Evolutionary conservation across 169 alveolate genomes (phyloP).

Genomic region (Eimeria maxima): DNA sequence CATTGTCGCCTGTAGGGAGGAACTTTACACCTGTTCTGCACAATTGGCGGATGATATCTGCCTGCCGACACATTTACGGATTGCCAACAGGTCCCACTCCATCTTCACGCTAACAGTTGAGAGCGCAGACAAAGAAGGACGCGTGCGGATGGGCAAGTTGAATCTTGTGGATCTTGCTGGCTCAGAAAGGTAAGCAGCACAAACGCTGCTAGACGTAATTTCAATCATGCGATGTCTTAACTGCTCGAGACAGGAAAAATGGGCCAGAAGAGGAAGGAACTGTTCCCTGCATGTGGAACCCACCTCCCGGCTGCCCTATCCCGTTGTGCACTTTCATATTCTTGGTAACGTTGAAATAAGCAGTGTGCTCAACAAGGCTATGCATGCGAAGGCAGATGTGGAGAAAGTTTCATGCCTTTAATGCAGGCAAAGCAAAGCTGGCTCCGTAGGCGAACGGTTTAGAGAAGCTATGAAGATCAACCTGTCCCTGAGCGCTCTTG

Average conservation of each 20-base stretch:
- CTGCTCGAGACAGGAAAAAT: too few relatives aligned
- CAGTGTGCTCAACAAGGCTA: not conserved
- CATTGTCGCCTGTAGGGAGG: not conserved
- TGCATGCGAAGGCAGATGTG: not conserved
- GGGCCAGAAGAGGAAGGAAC: too few relatives aligned
- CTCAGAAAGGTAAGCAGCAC: slow-evolving; percentile 88
- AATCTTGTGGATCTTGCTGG: slow-evolving; percentile 97
- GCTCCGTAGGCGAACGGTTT: slow-evolving; percentile 88
- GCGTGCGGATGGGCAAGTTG: slow-evolving; percentile 92
- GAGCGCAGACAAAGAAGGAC: slow-evolving; percentile 83
- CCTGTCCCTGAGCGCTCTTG: slow-evolving; percentile 95
- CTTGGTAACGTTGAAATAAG: not conserved
- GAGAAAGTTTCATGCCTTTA: not conserved
- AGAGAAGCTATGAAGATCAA: slow-evolving; percentile 97
- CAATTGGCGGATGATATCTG: not conserved
- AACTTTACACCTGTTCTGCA: not conserved
- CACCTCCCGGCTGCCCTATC: too few relatives aligned
- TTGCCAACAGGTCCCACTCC: slow-evolving; percentile 90
- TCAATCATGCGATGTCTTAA: too few relatives aligned
- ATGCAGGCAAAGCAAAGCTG: slow-evolving; percentile 83
- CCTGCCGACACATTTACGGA: too few relatives aligned
- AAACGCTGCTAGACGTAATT: too few relatives aligned
- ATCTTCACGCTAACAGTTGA: slow-evolving; percentile 94
- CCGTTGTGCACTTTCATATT: not conserved
- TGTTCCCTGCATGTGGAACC: too few relatives aligned